Evolutionary conservation across 306 rosid species (phyloP).

Genomic region (Vicia sativa): DNA sequence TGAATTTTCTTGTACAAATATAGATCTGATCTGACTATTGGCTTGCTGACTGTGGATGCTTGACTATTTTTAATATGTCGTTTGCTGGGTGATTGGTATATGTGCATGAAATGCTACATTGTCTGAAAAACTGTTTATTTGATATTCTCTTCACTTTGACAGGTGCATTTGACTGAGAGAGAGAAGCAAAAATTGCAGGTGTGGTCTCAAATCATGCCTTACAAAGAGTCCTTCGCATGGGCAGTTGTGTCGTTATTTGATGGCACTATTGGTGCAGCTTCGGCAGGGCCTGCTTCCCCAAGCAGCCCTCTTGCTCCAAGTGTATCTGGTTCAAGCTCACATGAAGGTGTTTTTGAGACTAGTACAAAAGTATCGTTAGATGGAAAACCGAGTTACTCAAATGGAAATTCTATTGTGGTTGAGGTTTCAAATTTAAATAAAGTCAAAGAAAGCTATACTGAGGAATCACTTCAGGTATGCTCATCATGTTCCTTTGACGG

Average conservation of each 20-base stretch:
- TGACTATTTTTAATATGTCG: conserved; percentile 26
- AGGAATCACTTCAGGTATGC: conserved; percentile 91
- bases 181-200: conserved; percentile 99
- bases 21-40: conserved; percentile 16
- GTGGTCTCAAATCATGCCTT: conserved; percentile 99
- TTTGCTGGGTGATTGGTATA: conserved; percentile 8
- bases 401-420: conserved; percentile 86
- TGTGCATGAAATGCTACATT: conserved; percentile 27
- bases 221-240: conserved; percentile 98
- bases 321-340: conserved; percentile 85
- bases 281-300: conserved; percentile 99
- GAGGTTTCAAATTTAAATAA: conserved; percentile 89
- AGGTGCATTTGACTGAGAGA: conserved; percentile 93
- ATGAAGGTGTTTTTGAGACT: conserved; percentile 95
- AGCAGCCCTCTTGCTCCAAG: conserved; percentile 99
- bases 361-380: conserved; percentile 82
- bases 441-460: conserved; percentile 95
- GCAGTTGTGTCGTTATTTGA: conserved; percentile 95
- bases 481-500: conserved; percentile 22
- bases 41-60: conserved; percentile 25
- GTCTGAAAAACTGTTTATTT: conserved; percentile 21
- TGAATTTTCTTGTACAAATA: neutral
- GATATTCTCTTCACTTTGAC: conserved; percentile 44
- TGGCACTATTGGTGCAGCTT: conserved; percentile 87
- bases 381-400: conserved; percentile 83